Evolutionary conservation across 1,284 basidiomycete genomes (phyloP).

Genomic region (Melanopsichium pennsylvanicum): DNA sequence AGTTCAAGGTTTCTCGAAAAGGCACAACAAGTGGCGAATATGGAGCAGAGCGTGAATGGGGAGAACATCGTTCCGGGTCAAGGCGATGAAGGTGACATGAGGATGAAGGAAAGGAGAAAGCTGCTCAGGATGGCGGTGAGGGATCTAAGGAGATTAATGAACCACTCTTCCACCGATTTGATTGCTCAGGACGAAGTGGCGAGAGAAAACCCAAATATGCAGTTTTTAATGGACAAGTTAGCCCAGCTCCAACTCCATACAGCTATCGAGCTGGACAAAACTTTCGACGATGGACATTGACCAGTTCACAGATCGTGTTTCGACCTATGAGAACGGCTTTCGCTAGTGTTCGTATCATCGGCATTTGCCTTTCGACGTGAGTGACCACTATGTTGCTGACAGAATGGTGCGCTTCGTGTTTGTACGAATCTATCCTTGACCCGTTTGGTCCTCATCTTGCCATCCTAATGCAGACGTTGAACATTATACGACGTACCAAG

Average conservation of each 20-base stretch:
- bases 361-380: no score
- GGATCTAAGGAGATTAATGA: conserved; percentile 6
- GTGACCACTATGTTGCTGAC: no score
- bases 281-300: conserved; percentile 5
- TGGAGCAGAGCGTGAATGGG: conserved; percentile 6
- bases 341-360: no score
- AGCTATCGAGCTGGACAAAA: conserved; percentile 1
- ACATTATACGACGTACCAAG: no score
- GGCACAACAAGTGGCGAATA: conserved; percentile 14
- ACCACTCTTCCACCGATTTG: not conserved
- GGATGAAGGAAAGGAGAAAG: conserved; percentile 12
- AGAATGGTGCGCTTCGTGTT: no score
- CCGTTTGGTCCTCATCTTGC: no score
- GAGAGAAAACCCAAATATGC: not conserved
- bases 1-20: conserved; percentile 12
- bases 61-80: no score
- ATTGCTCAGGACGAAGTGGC: not conserved
- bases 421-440: no score
- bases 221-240: conserved; percentile 11
- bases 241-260: conserved; percentile 11
- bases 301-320: no score
- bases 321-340: no score
- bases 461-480: no score
- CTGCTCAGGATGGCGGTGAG: conserved; percentile 13
- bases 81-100: not conserved